Conservation (phyloP, 148 eudicot species). For the Mesembryanthemum crystallinum region DNA sequence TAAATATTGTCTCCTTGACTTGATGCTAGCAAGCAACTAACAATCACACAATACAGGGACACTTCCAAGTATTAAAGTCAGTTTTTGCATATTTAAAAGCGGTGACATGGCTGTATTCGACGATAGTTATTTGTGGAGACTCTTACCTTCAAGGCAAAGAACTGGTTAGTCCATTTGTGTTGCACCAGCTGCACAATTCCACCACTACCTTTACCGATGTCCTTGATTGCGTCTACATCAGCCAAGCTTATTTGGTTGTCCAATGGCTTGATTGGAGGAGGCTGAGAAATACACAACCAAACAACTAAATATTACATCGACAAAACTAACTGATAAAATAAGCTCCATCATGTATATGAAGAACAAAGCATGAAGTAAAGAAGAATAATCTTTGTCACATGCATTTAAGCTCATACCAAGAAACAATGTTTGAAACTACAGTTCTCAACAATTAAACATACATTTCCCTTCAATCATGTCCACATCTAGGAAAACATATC, state of each 20-base stretch:
- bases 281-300: conserved; percentile 38
- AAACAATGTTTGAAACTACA: neutral
- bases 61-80: neutral
- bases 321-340: neutral
- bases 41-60: too few relatives aligned
- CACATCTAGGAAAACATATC: neutral
- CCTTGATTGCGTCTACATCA: conserved; percentile 89
- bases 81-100: conserved; percentile 9
- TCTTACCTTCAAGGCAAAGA: conserved; percentile 93
- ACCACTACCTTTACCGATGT: conserved; percentile 87
- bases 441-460: neutral
- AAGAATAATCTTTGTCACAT: conserved; percentile 1
- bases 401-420: neutral
- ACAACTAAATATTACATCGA: conserved; percentile 2
- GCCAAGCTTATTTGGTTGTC: conserved; percentile 91
- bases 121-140: neutral
- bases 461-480: neutral
- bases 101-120: neutral
- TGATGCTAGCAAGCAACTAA: too few relatives aligned
- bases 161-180: conserved; percentile 96
- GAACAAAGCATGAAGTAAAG: neutral
- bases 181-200: conserved; percentile 94
- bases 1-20: neutral
- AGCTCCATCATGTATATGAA: neutral
- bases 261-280: conserved; percentile 81